These are phyloP conservation scores for Dictyostelium firmibasis DNA, from an alignment of 78 protist species.

Conservation along the genomic window DNA sequence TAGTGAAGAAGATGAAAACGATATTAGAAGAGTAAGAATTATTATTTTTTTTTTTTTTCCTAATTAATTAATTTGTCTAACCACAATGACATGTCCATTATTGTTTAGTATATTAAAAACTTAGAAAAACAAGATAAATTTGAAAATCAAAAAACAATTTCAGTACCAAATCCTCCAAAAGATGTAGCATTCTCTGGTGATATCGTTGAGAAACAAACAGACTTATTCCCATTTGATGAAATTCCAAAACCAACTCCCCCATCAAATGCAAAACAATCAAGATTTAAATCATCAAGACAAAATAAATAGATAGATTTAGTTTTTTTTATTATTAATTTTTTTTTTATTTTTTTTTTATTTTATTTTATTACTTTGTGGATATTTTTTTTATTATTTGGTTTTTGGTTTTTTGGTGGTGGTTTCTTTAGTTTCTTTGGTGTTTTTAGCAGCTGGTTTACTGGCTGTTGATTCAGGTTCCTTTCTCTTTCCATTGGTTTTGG, in stretches of 20 bases:
- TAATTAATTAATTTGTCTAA: neutral
- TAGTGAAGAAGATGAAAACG: neutral
- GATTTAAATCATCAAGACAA: slow-evolving; percentile 42
- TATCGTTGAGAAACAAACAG: slow-evolving; percentile 44
- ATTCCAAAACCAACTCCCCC: neutral
- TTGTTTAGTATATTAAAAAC: slow-evolving; percentile 15
- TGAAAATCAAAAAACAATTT: neutral
- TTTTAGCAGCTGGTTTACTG: neutral
- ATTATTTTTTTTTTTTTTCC: neutral
- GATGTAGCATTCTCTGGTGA: slow-evolving; percentile 49
- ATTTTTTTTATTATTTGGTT: neutral
- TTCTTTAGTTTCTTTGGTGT: neutral
- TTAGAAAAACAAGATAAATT: slow-evolving; percentile 5
- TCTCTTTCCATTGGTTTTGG: neutral
- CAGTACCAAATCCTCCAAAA: slow-evolving; percentile 24
- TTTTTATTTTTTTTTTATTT: neutral
- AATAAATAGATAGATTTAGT: neutral
- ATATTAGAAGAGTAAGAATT: neutral
- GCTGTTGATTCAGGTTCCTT: neutral
- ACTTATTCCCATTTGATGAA: slow-evolving; percentile 10
- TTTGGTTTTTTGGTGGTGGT: neutral
- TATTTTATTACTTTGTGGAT: neutral
- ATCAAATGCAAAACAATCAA: neutral
- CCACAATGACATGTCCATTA: neutral
- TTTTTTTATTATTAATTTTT: neutral